Percentiles rank a stretch among this genome's conserved stretches.
Conservation (phyloP, 1,139 yeast genomes). For the Candida frijolesensis region DNA sequence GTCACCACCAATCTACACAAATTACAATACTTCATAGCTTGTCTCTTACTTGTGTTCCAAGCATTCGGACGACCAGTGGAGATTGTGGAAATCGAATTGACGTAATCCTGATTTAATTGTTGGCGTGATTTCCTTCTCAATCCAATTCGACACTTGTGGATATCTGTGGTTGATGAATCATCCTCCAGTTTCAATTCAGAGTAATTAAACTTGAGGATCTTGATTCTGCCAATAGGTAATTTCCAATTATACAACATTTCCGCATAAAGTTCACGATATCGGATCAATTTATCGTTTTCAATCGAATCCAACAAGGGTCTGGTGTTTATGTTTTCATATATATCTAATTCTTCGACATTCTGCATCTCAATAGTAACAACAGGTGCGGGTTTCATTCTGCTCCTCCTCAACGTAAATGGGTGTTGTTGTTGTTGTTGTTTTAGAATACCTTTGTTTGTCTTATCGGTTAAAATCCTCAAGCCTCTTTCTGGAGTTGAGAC, state of each 20-base stretch:
- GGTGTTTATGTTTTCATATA: slow-evolving; percentile 49
- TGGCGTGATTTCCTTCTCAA: slow-evolving; percentile 29
- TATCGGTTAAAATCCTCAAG: slow-evolving; percentile 3
- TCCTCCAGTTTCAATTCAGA: slow-evolving; percentile 25
- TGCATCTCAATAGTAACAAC: slow-evolving; percentile 53
- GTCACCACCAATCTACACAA: slow-evolving; percentile 64
- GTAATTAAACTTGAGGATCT: slow-evolving; percentile 74
- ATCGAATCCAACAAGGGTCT: slow-evolving; percentile 50
- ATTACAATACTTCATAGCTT: slow-evolving; percentile 50
- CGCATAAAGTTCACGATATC: slow-evolving; percentile 75
- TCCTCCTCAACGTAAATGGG: slow-evolving; percentile 1
- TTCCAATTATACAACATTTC: slow-evolving; percentile 85
- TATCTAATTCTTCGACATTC: slow-evolving; percentile 58
- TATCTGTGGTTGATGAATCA: slow-evolving; percentile 24
- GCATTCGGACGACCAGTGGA: slow-evolving; percentile 26
- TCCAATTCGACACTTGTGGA: slow-evolving; percentile 48
- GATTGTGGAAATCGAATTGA: slow-evolving; percentile 30
- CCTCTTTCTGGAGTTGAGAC: slow-evolving; percentile 7
- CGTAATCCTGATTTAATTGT: slow-evolving; percentile 21
- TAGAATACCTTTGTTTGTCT: slow-evolving; percentile 17
- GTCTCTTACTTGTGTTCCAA: slow-evolving; percentile 35
- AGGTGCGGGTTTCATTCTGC: slow-evolving; percentile 32
- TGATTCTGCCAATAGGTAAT: slow-evolving; percentile 71
- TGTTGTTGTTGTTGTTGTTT: neutral
- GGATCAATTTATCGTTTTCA: slow-evolving; percentile 45